phyloP scores from a whole-genome alignment of 345 rosid genomes.

The Stellera chamaejasme region DNA sequence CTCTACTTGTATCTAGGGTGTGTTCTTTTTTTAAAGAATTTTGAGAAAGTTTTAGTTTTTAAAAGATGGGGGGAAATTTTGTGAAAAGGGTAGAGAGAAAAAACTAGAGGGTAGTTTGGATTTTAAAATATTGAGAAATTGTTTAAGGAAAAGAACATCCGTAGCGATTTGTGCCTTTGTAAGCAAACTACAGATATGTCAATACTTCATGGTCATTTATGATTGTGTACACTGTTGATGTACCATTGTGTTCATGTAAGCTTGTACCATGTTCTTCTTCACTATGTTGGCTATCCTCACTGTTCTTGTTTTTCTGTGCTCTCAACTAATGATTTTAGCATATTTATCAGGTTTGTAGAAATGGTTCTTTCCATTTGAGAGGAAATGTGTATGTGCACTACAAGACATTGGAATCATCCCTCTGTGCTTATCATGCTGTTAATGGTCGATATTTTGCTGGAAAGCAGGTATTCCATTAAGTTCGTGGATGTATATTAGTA shows the following conservation, averaged over 20 bases:
- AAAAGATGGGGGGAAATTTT: no score
- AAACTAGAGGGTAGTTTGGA: no score
- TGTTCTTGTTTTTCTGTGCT: conserved; percentile 7
- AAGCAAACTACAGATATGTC: no score
- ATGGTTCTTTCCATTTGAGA: conserved; percentile 83
- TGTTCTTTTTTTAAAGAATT: no score
- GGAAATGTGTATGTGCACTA: conserved; percentile 92
- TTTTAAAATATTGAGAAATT: no score
- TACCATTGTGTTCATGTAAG: neutral
- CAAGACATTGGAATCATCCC: conserved; percentile 72
- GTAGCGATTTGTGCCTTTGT: no score
- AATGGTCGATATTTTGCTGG: conserved; percentile 93
- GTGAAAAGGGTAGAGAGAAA: no score
- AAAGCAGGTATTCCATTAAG: conserved; percentile 58
- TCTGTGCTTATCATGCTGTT: conserved; percentile 51
- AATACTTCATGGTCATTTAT: no score
- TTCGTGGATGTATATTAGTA: neutral
- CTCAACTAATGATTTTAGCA: conserved; percentile 10
- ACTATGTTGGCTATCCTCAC: conserved; percentile 9
- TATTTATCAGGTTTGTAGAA: conserved; percentile 67
- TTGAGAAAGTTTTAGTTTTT: no score
- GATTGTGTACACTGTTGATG: neutral
- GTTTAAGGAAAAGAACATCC: no score
- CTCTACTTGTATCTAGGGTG: no score
- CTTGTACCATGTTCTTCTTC: conserved; percentile 4